phyloP scores from a whole-genome alignment of 305 asterid genomes.

The Galium porrigens region DNA sequence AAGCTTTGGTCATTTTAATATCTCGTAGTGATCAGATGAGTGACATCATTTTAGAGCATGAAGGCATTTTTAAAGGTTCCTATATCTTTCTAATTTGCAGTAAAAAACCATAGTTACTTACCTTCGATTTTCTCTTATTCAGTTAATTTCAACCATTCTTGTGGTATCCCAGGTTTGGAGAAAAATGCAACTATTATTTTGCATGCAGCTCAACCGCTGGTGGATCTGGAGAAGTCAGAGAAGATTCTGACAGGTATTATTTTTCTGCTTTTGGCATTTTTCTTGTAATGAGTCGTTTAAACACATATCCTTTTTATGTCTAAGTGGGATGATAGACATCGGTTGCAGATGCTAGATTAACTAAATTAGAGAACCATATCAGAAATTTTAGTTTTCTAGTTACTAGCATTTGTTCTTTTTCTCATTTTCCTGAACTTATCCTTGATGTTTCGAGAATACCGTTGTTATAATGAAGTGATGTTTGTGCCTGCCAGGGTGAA shows the following conservation, averaged over 20 bases:
- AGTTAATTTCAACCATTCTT: slow-evolving; percentile 10
- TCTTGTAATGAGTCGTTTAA: neutral
- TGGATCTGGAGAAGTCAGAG: slow-evolving; percentile 50
- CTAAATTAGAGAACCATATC: neutral
- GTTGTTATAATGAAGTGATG: neutral
- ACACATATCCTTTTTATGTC: neutral
- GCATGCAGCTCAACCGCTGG: slow-evolving; percentile 54
- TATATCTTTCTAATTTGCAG: slow-evolving; percentile 16
- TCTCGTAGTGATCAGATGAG: slow-evolving; percentile 60
- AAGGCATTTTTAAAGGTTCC: slow-evolving; percentile 56
- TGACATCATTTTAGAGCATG: slow-evolving; percentile 39
- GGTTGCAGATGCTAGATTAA: neutral
- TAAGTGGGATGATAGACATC: neutral
- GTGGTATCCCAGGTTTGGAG: slow-evolving; percentile 37
- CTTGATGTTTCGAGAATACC: neutral
- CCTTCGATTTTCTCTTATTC: slow-evolving; percentile 1
- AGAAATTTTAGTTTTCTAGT: neutral
- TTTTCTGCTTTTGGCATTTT: slow-evolving; percentile 22
- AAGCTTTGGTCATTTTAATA: slow-evolving; percentile 60
- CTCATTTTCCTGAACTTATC: neutral
- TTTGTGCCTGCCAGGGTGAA: neutral
- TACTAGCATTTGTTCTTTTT: neutral
- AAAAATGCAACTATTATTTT: slow-evolving; percentile 56
- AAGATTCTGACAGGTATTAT: slow-evolving; percentile 48
- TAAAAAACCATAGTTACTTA: slow-evolving; percentile 7